These are phyloP conservation scores for Fraxinus angustifolia DNA, from an alignment of 305 asterid species.

Conservation along the genomic window DNA sequence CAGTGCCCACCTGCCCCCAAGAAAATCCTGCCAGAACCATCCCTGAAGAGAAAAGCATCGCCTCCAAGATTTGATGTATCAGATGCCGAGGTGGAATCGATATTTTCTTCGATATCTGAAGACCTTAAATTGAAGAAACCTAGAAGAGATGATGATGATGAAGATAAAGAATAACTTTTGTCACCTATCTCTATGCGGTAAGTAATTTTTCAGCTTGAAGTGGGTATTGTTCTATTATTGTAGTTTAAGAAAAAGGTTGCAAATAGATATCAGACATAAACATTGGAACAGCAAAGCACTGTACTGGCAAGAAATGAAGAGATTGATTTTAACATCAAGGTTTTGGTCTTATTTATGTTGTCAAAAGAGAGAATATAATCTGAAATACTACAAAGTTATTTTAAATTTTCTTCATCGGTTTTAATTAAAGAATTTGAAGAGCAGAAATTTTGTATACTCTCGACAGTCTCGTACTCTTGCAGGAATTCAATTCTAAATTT, in stretches of 20 bases:
- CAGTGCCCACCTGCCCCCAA: conserved; percentile 56
- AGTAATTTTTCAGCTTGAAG: neutral
- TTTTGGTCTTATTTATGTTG: conserved; percentile 5
- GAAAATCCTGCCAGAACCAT: conserved; percentile 24
- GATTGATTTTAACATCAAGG: conserved; percentile 37
- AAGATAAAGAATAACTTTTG: neutral
- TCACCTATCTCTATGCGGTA: neutral
- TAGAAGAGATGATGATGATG: neutral
- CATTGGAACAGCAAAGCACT: neutral
- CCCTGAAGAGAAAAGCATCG: conserved; percentile 37
- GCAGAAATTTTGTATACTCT: neutral
- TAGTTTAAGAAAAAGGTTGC: neutral
- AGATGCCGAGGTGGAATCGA: neutral
- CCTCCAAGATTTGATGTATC: conserved; percentile 11
- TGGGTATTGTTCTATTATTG: neutral
- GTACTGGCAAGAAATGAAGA: conserved; percentile 9
- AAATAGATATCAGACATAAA: neutral
- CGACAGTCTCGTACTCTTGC: neutral
- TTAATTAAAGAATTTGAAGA: too few relatives aligned
- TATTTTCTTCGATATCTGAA: neutral
- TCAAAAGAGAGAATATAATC: conserved; percentile 28
- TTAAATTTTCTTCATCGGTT: too few relatives aligned
- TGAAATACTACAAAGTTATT: neutral
- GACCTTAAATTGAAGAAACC: conserved; percentile 10
- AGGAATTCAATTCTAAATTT: neutral